Evolutionary conservation across 192 early-diverging fungal species (phyloP).

Genomic region (Phycomyces nitens): DNA sequence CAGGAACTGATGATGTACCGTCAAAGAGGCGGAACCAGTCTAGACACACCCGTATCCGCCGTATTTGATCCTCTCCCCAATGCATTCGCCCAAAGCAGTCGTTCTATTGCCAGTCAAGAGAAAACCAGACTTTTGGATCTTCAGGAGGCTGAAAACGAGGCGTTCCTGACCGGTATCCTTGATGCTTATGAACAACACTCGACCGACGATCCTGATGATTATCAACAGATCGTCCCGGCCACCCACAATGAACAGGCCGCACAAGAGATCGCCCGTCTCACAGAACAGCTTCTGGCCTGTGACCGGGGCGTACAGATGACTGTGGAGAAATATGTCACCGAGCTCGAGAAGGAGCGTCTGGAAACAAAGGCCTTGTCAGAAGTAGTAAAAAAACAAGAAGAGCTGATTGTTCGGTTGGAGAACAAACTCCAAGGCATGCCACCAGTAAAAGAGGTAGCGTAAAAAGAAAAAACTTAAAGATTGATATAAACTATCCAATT

Average conservation of each 20-base stretch:
- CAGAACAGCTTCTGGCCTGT: conserved; percentile 6
- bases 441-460: background rate
- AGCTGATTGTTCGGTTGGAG: conserved; percentile 20
- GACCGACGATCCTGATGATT: background rate
- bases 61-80: conserved; percentile 2
- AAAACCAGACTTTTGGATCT: background rate
- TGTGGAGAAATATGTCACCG: conserved; percentile 20
- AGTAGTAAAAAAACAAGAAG: conserved; percentile 25
- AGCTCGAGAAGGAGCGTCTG: conserved; percentile 20
- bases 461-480: background rate
- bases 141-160: conserved; percentile 8
- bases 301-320: conserved; percentile 22
- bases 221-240: background rate
- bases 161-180: conserved; percentile 12
- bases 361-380: conserved; percentile 7
- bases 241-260: background rate
- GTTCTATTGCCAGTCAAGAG: background rate
- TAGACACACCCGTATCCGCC: conserved; percentile 7
- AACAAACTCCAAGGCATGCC: background rate
- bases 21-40: background rate
- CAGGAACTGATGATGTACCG: conserved; percentile 11
- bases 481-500: no score
- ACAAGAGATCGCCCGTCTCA: conserved; percentile 9
- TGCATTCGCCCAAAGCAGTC: background rate
- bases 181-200: conserved; percentile 21